These are phyloP conservation scores for Xerocomus minutiporus DNA, from an alignment of 1,284 basidiomycete genomes.

Conservation along the genomic window DNA sequence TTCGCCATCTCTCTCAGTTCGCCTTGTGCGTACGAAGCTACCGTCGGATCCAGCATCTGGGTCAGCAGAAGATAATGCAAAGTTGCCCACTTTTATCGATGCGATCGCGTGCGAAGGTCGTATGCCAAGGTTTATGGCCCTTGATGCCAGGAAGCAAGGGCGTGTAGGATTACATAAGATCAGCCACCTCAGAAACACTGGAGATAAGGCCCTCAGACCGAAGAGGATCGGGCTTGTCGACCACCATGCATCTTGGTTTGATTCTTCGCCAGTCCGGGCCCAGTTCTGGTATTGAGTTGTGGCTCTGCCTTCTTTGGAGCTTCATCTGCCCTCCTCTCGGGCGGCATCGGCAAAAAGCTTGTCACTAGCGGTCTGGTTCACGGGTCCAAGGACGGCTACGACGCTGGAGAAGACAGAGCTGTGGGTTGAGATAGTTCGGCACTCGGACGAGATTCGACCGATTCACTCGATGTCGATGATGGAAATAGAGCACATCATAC, in stretches of 20 bases:
- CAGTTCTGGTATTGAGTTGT: constrained; percentile 54
- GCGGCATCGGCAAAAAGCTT: constrained; percentile 57
- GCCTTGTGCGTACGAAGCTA: not conserved
- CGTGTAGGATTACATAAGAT: constrained; percentile 1
- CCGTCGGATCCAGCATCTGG: not conserved
- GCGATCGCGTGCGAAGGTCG: constrained; percentile 42
- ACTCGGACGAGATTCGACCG: not conserved
- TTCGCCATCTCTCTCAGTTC: not conserved
- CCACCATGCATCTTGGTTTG: constrained; percentile 39
- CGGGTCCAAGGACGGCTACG: not conserved
- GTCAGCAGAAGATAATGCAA: not conserved
- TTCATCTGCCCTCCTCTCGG: constrained; percentile 44
- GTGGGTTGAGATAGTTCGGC: not conserved
- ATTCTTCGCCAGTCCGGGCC: constrained; percentile 31
- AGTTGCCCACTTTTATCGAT: not conserved
- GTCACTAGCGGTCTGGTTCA: not conserved
- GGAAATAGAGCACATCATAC: too few species aligned
- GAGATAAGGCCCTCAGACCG: constrained; percentile 16
- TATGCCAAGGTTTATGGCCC: constrained; percentile 55
- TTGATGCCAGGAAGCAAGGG: constrained; percentile 47
- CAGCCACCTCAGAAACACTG: not conserved
- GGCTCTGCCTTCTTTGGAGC: not conserved
- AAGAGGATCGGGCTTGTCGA: constrained; percentile 78
- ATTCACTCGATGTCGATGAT: too few species aligned
- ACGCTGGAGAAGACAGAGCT: not conserved